Evolutionary conservation across 805 yeast species (phyloP).

Genomic region (Yamadazyma scolyti): DNA sequence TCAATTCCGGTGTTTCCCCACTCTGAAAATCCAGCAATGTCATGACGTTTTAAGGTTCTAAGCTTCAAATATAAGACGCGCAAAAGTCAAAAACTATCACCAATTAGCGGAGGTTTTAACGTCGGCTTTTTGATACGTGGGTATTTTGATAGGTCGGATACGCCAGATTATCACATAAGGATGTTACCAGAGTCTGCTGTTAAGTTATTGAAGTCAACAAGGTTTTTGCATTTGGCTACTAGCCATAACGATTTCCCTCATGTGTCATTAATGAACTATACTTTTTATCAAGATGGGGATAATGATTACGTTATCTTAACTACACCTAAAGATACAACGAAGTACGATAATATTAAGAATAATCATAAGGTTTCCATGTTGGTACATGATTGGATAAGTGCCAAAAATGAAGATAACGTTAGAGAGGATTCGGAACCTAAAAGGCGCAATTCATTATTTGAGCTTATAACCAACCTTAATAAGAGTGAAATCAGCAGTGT

Average conservation of each 20-base stretch:
- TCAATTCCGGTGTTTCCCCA: too few relatives aligned
- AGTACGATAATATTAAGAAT: slow-evolving; percentile 60
- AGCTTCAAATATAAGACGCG: too few relatives aligned
- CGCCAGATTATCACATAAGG: too few relatives aligned
- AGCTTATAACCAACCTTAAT: slow-evolving; percentile 70
- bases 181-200: slow-evolving; percentile 35
- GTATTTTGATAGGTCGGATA: too few relatives aligned
- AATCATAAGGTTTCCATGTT: slow-evolving; percentile 81
- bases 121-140: too few relatives aligned
- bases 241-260: slow-evolving; percentile 73
- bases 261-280: slow-evolving; percentile 88
- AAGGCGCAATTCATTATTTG: slow-evolving; percentile 32
- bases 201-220: slow-evolving; percentile 52
- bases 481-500: slow-evolving; percentile 75
- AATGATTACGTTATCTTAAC: slow-evolving; percentile 62
- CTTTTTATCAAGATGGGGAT: slow-evolving; percentile 47
- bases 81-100: too few relatives aligned
- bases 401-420: slow-evolving; percentile 30
- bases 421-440: slow-evolving; percentile 13
- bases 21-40: too few relatives aligned
- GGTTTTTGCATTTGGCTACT: slow-evolving; percentile 83
- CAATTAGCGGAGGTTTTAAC: too few relatives aligned
- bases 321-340: slow-evolving; percentile 67
- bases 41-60: too few relatives aligned
- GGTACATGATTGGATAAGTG: slow-evolving; percentile 88